Base-by-base conservation (phyloP, 139 green algal species). In the Penium margaritaceum region DNA sequence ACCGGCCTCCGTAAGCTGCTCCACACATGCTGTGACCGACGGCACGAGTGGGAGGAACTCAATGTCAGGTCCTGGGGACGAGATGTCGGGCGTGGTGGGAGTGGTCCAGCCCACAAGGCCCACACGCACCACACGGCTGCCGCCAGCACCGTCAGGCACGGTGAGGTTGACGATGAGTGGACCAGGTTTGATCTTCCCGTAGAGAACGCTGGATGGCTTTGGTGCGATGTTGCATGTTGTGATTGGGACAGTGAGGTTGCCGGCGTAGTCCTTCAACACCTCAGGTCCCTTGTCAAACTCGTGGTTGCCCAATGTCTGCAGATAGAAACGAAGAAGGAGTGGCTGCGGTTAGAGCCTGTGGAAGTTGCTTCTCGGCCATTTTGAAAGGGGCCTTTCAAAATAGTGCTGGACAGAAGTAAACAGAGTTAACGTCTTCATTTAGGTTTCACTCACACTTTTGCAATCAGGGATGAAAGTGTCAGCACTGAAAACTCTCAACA, bases 281-380 rank as follows among this genome's bases (percentile, higher is more conserved):
- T 60, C 47, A 24, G 61, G 44, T 5, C 80, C 80, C 3, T 70
- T 75, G 69, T 85, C 80, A 24, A 85, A 85, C 65, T 85, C 80
- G 35, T 83, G 68, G 65, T 81, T 76, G 57, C 80, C 80, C 2
- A 84, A 14, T 1, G 76, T 74, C 79, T 84, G 64, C 27, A 83
- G 33, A 76, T 61, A n/a, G n/a, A n/a, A n/a, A n/a, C n/a, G n/a
- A n/a, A n/a, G n/a, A n/a, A n/a, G n/a, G n/a, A n/a, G n/a, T n/a
- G n/a, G n/a, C n/a, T n/a, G n/a, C n/a, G n/a, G n/a, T n/a, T n/a
- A n/a, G n/a, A n/a, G n/a, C n/a, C n/a, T n/a, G n/a, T n/a, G n/a
- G n/a, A n/a, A n/a, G n/a, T n/a, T n/a, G n/a, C n/a, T n/a, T n/a
- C n/a, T n/a, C n/a, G n/a, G n/a, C n/a, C n/a, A n/a, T n/a, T n/a